Conservation (phyloP, 495 filamentous ascomycete genomes). For the Entonaema liquescens region DNA sequence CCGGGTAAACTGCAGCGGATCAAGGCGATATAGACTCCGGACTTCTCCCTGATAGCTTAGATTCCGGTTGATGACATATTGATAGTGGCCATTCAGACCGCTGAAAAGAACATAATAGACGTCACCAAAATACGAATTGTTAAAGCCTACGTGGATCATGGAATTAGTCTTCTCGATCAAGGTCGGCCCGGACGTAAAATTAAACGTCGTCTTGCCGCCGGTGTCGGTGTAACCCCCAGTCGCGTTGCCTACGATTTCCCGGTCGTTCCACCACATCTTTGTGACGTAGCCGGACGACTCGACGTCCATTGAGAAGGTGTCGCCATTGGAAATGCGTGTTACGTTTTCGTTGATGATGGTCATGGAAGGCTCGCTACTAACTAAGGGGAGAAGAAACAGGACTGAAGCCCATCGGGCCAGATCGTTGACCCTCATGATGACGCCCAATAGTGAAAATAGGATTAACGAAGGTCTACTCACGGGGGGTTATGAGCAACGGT, state of each 20-base stretch:
- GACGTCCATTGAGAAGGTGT: not conserved
- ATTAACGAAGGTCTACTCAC: no score
- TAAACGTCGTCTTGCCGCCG: not conserved
- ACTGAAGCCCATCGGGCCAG: not conserved
- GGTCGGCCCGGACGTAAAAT: conserved; percentile 1
- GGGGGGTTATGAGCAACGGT: no score
- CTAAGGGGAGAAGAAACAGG: not conserved
- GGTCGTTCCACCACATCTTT: conserved; percentile 1
- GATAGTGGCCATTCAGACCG: not conserved
- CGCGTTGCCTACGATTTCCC: conserved; percentile 1
- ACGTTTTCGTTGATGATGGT: not conserved
- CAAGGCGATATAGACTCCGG: not conserved
- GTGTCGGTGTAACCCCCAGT: not conserved
- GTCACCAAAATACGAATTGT: not conserved
- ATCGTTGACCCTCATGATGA: not conserved
- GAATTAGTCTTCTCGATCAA: not conserved
- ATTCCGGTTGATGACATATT: not conserved
- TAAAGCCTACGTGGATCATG: not conserved
- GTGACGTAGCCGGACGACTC: not conserved
- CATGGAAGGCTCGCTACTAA: not conserved
- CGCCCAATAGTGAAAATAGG: not conserved
- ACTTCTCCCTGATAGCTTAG: not conserved
- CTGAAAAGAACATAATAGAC: not conserved
- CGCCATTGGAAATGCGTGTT: not conserved
- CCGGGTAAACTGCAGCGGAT: not conserved